Percentiles rank a stretch among this genome's conserved stretches.
Conservation (phyloP, 768 basidiomycete species). For the Suillus subaureus region DNA sequence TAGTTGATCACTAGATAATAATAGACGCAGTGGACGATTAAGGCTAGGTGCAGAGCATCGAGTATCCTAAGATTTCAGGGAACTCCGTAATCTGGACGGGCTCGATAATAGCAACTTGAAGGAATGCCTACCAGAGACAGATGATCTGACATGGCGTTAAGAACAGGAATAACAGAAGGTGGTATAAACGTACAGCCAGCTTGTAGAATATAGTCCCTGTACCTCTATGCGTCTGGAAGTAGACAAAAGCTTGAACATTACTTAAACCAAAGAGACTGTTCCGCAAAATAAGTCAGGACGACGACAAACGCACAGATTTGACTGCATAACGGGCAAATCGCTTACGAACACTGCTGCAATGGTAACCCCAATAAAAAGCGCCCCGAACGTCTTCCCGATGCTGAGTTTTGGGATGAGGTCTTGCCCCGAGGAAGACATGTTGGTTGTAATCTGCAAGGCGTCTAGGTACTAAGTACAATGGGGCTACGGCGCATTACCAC, state of each 20-base stretch:
- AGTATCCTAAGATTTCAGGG: conserved; percentile 30
- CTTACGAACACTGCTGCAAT: conserved; percentile 2
- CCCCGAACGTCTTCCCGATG: not conserved
- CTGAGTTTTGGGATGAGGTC: not conserved
- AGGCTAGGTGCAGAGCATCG: conserved; percentile 37
- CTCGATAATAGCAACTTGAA: not conserved
- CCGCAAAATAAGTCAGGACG: not conserved
- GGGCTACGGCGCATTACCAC: not conserved
- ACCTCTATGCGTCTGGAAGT: not conserved
- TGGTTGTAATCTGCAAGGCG: not conserved
- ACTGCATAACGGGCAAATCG: not conserved
- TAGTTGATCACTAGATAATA: conserved; percentile 39
- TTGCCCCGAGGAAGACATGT: not conserved
- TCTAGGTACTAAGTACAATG: not conserved
- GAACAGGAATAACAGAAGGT: too few relatives aligned
- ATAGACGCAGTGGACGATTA: conserved; percentile 40
- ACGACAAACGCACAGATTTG: not conserved
- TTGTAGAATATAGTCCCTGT: not conserved
- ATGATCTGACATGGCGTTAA: conserved; percentile 2
- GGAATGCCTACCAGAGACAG: conserved; percentile 12
- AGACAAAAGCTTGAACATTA: not conserved
- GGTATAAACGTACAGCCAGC: not conserved
- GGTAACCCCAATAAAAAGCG: not conserved
- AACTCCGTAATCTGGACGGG: not conserved
- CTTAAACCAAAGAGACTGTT: conserved; percentile 3